A percentile compares a stretch with the other conserved stretches of the same genome.
Conservation (phyloP, 2,329 filamentous ascomycete species). For the Madurella mycetomatis region DNA sequence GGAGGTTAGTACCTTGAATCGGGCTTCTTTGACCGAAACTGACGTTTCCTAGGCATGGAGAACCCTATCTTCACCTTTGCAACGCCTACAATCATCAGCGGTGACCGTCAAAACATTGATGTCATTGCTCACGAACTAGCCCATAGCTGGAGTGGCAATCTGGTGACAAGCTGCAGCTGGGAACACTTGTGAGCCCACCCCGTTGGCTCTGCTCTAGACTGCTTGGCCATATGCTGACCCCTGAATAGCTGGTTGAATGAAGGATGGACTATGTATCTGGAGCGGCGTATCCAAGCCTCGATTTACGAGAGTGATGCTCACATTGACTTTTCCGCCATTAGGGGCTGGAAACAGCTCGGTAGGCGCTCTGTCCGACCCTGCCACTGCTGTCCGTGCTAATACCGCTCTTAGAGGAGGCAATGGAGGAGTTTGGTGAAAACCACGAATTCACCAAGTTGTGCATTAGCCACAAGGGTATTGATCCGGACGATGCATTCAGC, state of each 20-base stretch:
- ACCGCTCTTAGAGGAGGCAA: conserved; percentile 58
- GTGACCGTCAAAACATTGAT: conserved; percentile 86
- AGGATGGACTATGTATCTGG: conserved; percentile 93
- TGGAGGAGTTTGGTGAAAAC: conserved; percentile 72
- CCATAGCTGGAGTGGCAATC: conserved; percentile 83
- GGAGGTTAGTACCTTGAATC: conserved; percentile 53
- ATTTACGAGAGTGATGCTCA: conserved; percentile 80
- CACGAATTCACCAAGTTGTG: conserved; percentile 93
- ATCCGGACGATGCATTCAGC: conserved; percentile 94
- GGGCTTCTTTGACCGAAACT: conserved; percentile 5
- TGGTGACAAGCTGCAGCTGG: conserved; percentile 75
- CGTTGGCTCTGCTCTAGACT: not conserved
- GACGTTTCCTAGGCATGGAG: conserved; percentile 60
- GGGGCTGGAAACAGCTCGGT: conserved; percentile 86
- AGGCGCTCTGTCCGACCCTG: conserved; percentile 19
- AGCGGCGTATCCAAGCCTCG: conserved; percentile 72
- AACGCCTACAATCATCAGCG: conserved; percentile 89
- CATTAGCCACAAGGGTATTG: conserved; percentile 79
- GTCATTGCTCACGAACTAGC: conserved; percentile 85
- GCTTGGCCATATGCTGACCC: conserved; percentile 1
- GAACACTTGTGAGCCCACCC: conserved; percentile 62
- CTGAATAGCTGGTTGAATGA: conserved; percentile 61
- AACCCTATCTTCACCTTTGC: conserved; percentile 95
- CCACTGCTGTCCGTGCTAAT: not conserved
- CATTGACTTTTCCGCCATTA: conserved; percentile 91